A percentile compares a stretch with the other conserved stretches of the same genome.
phyloP scores from a whole-genome alignment of 768 basidiomycete genomes.

The Podaxis sp. region DNA sequence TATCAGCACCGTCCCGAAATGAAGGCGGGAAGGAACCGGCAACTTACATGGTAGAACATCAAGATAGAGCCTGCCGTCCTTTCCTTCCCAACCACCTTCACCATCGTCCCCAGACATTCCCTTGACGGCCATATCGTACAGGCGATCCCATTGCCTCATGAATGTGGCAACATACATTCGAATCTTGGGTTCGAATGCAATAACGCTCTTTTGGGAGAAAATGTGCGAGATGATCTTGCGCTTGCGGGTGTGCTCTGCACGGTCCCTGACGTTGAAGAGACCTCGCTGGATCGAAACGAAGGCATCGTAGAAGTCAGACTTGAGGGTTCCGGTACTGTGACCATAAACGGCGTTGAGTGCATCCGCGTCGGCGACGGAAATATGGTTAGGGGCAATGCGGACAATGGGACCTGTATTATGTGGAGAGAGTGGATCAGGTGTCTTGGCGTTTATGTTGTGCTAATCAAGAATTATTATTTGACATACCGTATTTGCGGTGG shows the following conservation, averaged over 20 bases:
- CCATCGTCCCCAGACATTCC: conserved; percentile 58
- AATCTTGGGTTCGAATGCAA: conserved; percentile 84
- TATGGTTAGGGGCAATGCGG: conserved; percentile 73
- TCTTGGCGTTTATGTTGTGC: background rate
- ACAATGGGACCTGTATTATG: conserved; percentile 54
- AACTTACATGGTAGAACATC: conserved; percentile 70
- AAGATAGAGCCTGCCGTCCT: conserved; percentile 64
- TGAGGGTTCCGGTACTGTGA: conserved; percentile 80
- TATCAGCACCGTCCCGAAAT: conserved; percentile 11
- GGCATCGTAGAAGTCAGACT: conserved; percentile 72
- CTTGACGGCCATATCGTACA: conserved; percentile 56
- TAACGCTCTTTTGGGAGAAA: conserved; percentile 80
- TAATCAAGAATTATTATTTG: background rate
- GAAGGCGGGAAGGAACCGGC: background rate
- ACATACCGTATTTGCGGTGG: conserved; percentile 71
- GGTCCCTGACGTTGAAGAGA: conserved; percentile 80
- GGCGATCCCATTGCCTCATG: conserved; percentile 72
- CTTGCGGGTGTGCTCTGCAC: conserved; percentile 80
- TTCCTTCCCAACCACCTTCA: conserved; percentile 60
- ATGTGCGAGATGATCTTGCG: conserved; percentile 89
- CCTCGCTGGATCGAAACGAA: conserved; percentile 75
- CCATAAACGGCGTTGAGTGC: conserved; percentile 76
- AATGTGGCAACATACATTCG: conserved; percentile 55
- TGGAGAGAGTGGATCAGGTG: background rate
- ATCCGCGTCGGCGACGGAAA: conserved; percentile 75